A percentile compares a stretch with the other conserved stretches of the same genome.
Conservation (phyloP, 169 alveolate genomes). For the Eimeria praecox region DNA sequence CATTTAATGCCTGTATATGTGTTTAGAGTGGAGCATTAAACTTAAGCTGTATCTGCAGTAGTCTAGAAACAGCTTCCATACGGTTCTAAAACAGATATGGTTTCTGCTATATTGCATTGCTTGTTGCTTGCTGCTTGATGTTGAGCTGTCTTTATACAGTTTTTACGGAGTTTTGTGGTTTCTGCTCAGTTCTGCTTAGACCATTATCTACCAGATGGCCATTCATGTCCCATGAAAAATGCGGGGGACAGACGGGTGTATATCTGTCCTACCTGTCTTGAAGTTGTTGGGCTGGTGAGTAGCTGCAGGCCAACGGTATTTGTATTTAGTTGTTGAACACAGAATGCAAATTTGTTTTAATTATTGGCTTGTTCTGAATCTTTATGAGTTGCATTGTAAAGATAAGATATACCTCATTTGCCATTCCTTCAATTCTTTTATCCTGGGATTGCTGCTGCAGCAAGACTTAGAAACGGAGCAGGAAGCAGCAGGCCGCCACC, state of each 20-base stretch:
- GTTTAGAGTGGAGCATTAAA: no score
- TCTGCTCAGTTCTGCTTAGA: slow-evolving; percentile 73
- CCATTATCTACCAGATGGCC: slow-evolving; percentile 70
- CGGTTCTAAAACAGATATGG: background rate
- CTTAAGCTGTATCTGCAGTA: background rate
- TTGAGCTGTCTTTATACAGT: background rate
- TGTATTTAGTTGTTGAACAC: no score
- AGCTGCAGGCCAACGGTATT: background rate
- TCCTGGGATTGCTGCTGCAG: background rate
- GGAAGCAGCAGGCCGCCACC: slow-evolving; percentile 68
- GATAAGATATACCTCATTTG: background rate
- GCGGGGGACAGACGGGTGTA: slow-evolving; percentile 76
- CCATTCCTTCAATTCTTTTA: background rate
- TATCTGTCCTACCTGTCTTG: slow-evolving; percentile 71
- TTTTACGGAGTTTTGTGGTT: no score
- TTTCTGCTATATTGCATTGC: background rate
- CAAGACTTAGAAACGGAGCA: slow-evolving; percentile 54
- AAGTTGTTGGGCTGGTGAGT: slow-evolving; percentile 67
- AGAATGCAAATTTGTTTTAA: no score
- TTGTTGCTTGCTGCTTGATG: background rate
- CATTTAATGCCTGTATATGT: no score
- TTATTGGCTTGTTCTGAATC: no score
- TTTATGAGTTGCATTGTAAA: background rate
- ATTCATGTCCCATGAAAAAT: slow-evolving; percentile 54
- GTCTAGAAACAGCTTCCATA: background rate